phyloP scores from a whole-genome alignment of 2,329 filamentous ascomycete genomes.

The Hymenoscyphus fructigenus region DNA sequence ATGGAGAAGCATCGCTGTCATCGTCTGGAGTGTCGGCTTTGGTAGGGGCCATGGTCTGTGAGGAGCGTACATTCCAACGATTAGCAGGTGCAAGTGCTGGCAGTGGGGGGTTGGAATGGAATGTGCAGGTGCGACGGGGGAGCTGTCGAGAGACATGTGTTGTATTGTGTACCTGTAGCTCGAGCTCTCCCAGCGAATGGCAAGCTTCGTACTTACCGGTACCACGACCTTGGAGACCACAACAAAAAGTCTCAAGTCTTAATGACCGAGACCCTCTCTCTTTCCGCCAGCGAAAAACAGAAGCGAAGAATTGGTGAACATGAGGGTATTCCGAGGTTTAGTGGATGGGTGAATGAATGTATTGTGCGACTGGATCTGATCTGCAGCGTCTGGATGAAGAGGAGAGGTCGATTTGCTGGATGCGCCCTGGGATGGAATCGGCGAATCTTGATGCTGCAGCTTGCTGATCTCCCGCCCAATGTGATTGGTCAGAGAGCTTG shows the following conservation, averaged over 20 bases:
- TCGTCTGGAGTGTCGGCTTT: constrained; percentile 16
- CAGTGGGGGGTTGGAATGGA: constrained; percentile 4
- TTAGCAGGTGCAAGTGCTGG: constrained; percentile 9
- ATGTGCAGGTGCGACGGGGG: constrained; percentile 5
- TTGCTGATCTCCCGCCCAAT: background rate
- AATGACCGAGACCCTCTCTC: background rate
- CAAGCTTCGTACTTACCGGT: background rate
- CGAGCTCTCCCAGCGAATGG: no score
- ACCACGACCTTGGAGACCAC: background rate
- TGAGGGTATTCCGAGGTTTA: constrained; percentile 2
- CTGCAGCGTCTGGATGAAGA: constrained; percentile 1
- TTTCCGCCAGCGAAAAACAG: constrained; percentile 1
- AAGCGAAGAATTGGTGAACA: background rate
- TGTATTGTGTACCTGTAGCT: background rate
- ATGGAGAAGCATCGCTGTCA: background rate
- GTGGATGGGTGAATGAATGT: background rate
- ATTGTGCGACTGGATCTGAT: background rate
- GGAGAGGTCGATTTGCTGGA: background rate
- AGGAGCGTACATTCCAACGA: background rate
- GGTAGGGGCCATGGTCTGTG: constrained; percentile 16
- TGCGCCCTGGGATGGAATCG: background rate
- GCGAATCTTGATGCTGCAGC: background rate
- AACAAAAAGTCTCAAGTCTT: background rate
- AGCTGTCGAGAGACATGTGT: constrained; percentile 3
- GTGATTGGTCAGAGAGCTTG: background rate